Evolutionary conservation across 371 early-diverging fungal species (phyloP), one percentile per base, ranked within the genome.

Genomic region (Cokeromyces recurvatus): DNA sequence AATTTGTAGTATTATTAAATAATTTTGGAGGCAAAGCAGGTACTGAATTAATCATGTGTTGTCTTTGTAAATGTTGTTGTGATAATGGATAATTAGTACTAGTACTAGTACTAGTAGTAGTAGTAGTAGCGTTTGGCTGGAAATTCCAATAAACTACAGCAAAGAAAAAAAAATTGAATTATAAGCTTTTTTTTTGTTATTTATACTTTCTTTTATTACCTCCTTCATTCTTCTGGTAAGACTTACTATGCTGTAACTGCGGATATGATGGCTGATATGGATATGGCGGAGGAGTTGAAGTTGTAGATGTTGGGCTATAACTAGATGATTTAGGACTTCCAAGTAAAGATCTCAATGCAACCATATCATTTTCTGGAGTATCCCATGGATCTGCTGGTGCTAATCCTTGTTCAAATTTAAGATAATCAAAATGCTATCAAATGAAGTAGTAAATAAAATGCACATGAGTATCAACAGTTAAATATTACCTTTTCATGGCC

Each of bases 351-450:
- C 68, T 62, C 29, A 82, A 48, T 19, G 79, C 82, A 14, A 67
- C 71, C 45, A 79, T 43, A 49, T 69, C 71, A 38, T 65, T 71
- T 41, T 71, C 79, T 12, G 78, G 78, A 15, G 78, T 70, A 55
- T 84, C 85, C 87, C 87, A 87, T 6, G 85, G 87, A 64, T 85
- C 85, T 20, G 79, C 80, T 2, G 87, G 85, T 20, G 85, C 79
- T 19, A 54, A 46, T 22, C 85, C 87, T 53, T 82, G 85, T 47
- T 87, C 87, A 53, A 87, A 87, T 46, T 79, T 78, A 17, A 71
- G 67, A 55, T 70, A 84, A 55, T 86, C 77, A 39, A 80, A 53
- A n/a, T 56, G 56, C 46, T 56, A 29, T 38, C 8, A 32, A 21
- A 16, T 15, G 16, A 20, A 14, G 31, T 35, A 34, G 5, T 5